Percentiles rank a stretch among this genome's conserved stretches.
Evolutionary conservation across 306 rosid species (phyloP).

Genomic region (Acmispon strigosus): DNA sequence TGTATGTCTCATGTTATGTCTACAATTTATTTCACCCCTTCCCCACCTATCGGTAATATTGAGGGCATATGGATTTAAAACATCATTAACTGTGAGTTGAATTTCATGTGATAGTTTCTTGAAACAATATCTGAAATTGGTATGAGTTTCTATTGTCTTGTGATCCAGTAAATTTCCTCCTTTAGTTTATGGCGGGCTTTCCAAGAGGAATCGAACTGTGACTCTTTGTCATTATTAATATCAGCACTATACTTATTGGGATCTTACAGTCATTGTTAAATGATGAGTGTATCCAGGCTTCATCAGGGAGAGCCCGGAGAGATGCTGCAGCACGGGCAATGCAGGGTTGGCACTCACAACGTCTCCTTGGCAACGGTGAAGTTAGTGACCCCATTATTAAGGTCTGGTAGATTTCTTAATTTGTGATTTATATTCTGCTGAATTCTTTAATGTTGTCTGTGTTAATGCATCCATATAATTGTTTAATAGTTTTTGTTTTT

Average conservation of each 20-base stretch:
- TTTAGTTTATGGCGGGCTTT: neutral
- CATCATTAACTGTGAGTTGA: neutral
- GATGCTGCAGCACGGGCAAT: conserved; percentile 99
- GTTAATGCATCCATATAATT: conserved; percentile 10
- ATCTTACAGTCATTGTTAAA: neutral
- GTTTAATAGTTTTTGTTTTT: conserved; percentile 11
- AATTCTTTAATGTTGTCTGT: neutral
- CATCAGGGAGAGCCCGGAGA: conserved; percentile 91
- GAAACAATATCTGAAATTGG: conserved; percentile 1
- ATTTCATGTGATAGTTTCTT: neutral
- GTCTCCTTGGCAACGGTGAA: conserved; percentile 92
- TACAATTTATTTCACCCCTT: neutral
- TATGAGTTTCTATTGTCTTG: neutral
- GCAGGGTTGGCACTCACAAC: conserved; percentile 99
- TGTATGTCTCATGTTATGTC: neutral
- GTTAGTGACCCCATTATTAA: conserved; percentile 92
- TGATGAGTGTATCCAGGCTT: conserved; percentile 42
- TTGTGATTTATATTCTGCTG: conserved; percentile 15
- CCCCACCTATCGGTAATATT: neutral
- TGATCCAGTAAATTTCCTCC: neutral
- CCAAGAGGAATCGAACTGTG: neutral
- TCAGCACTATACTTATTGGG: neutral
- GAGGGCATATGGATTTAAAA: neutral
- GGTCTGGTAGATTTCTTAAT: conserved; percentile 43
- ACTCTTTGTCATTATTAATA: neutral